phyloP scores from a whole-genome alignment of 306 rosid genomes.

The Trifolium dubium region DNA sequence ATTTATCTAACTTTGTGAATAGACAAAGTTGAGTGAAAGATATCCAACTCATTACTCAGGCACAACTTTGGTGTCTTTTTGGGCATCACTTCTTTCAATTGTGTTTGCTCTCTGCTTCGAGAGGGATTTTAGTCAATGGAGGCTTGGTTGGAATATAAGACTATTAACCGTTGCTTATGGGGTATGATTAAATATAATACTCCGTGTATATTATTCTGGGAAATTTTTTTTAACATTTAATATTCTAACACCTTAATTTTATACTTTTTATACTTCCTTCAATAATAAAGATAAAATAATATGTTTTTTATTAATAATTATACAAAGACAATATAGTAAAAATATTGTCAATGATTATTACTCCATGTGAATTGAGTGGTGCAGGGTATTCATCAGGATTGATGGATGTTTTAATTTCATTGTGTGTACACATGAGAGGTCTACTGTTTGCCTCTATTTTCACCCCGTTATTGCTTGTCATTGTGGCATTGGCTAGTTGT shows the following conservation, averaged over 20 bases:
- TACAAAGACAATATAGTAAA: no score
- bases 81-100: slow-evolving; percentile 25
- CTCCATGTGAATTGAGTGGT: neutral
- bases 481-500: slow-evolving; percentile 45
- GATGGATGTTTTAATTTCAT: slow-evolving; percentile 41
- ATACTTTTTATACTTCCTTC: no score
- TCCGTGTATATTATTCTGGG: no score
- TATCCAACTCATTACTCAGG: no score
- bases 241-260: no score
- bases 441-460: slow-evolving; percentile 54
- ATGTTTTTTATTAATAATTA: no score
- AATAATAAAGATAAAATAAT: no score
- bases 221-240: no score
- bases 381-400: slow-evolving; percentile 48
- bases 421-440: slow-evolving; percentile 47
- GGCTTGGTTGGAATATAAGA: slow-evolving; percentile 53
- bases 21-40: no score
- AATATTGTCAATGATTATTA: neutral
- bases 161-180: slow-evolving; percentile 47
- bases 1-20: neutral
- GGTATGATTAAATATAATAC: neutral
- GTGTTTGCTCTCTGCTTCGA: slow-evolving; percentile 43
- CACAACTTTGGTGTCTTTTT: slow-evolving; percentile 42
- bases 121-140: slow-evolving; percentile 48
- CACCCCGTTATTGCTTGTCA: slow-evolving; percentile 45